phyloP scores from a whole-genome alignment of 2,329 filamentous ascomycete species.

The Colletotrichum acutatum region DNA sequence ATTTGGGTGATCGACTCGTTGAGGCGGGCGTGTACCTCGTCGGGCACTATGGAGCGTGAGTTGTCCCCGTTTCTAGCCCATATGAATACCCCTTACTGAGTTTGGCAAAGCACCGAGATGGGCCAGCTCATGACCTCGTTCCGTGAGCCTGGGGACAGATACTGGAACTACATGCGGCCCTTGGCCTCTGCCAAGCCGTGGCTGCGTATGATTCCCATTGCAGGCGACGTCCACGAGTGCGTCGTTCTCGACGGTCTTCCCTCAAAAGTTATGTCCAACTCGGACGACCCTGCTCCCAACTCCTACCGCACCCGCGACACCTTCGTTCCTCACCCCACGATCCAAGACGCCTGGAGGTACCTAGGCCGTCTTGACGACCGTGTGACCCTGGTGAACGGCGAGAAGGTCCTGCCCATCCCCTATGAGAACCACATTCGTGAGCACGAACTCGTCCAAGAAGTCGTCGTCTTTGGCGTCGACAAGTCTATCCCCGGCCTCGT shows the following conservation, averaged over 20 bases:
- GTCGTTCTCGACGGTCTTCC: conserved; percentile 50
- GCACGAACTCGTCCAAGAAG: conserved; percentile 63
- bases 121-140: conserved; percentile 67
- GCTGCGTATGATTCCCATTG: conserved; percentile 48
- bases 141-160: conserved; percentile 58
- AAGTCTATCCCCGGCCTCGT: conserved; percentile 63
- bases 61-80: conserved; percentile 14
- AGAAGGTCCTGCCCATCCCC: conserved; percentile 57
- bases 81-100: not conserved
- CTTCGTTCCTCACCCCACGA: conserved; percentile 53
- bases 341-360: conserved; percentile 57
- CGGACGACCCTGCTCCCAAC: conserved; percentile 52
- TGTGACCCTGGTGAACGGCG: conserved; percentile 58
- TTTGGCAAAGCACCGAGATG: conserved; percentile 60
- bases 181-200: conserved; percentile 52
- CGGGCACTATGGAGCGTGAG: conserved; percentile 60
- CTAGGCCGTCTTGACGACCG: conserved; percentile 57
- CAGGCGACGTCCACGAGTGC: conserved; percentile 49
- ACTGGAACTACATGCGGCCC: conserved; percentile 66
- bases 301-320: conserved; percentile 58
- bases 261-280: conserved; percentile 50
- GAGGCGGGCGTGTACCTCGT: conserved; percentile 60
- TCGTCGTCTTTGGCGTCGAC: conserved; percentile 66
- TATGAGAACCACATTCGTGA: conserved; percentile 66
- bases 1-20: conserved; percentile 60